phyloP scores from a whole-genome alignment of 768 basidiomycete species.

The Coprinopsis marcescibilis region DNA sequence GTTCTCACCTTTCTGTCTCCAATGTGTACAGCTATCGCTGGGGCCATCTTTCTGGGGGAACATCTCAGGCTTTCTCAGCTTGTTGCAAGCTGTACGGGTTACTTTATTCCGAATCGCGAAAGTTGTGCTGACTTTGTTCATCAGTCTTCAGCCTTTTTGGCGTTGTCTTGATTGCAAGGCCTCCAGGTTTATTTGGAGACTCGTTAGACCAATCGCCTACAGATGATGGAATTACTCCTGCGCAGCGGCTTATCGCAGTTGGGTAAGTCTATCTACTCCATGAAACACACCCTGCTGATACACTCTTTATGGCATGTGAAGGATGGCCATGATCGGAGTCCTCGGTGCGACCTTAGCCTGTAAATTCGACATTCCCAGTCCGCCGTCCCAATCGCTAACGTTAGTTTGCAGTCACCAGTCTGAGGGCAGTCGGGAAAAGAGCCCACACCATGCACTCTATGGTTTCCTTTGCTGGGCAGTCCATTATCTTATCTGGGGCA shows the following conservation, averaged over 20 bases:
- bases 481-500: constrained; percentile 31
- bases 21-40: constrained; percentile 56
- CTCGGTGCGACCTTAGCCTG: constrained; percentile 63
- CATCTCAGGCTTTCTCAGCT: constrained; percentile 47
- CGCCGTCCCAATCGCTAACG: not conserved
- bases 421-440: constrained; percentile 61
- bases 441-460: constrained; percentile 70
- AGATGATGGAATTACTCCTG: constrained; percentile 21
- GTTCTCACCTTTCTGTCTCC: constrained; percentile 75
- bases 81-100: constrained; percentile 40
- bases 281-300: not conserved
- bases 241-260: constrained; percentile 53
- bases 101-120: not conserved
- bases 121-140: not conserved
- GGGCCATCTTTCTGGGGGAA: constrained; percentile 61
- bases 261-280: constrained; percentile 31
- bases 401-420: constrained; percentile 24
- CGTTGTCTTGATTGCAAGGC: constrained; percentile 77
- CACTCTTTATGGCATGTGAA: constrained; percentile 17
- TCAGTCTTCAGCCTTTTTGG: constrained; percentile 64
- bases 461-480: constrained; percentile 55
- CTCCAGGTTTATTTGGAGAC: constrained; percentile 62
- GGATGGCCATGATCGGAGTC: constrained; percentile 60
- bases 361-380: constrained; percentile 27
- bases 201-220: not conserved